These are phyloP conservation scores for Handroanthus guayacan DNA, from an alignment of 257 asterid species.

Conservation along the genomic window DNA sequence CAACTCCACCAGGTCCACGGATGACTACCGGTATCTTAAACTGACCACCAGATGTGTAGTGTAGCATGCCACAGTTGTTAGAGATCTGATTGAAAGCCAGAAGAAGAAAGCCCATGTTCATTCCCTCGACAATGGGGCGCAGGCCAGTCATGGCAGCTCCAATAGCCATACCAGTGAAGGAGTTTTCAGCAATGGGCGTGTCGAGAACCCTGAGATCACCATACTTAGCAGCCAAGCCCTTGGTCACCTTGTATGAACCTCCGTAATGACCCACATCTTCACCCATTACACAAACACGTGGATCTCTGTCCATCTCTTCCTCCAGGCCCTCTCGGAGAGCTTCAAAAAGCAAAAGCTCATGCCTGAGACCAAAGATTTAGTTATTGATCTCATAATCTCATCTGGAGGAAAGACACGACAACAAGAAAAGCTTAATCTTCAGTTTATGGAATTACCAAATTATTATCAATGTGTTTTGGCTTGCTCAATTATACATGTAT, in stretches of 20 bases:
- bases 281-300: slow-evolving; percentile 74
- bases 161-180: slow-evolving; percentile 87
- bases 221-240: slow-evolving; percentile 68
- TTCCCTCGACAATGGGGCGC: slow-evolving; percentile 82
- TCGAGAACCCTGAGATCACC: slow-evolving; percentile 91
- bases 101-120: slow-evolving; percentile 96
- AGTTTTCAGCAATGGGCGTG: slow-evolving; percentile 88
- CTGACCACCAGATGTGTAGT: slow-evolving; percentile 91
- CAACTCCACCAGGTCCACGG: slow-evolving; percentile 97
- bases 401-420: not conserved
- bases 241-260: slow-evolving; percentile 87
- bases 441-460: not conserved
- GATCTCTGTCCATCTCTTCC: slow-evolving; percentile 91
- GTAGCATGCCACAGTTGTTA: slow-evolving; percentile 93
- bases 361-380: slow-evolving; percentile 50
- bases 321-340: slow-evolving; percentile 89
- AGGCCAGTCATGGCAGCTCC: slow-evolving; percentile 94
- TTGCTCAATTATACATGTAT: not conserved
- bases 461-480: not conserved
- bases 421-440: not conserved
- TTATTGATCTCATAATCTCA: slow-evolving; percentile 15
- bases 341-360: slow-evolving; percentile 84
- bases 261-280: slow-evolving; percentile 94
- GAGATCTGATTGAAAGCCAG: slow-evolving; percentile 87
- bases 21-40: slow-evolving; percentile 79